phyloP scores from a whole-genome alignment of 192 early-diverging fungal species.

The Gonapodya prolifera region DNA sequence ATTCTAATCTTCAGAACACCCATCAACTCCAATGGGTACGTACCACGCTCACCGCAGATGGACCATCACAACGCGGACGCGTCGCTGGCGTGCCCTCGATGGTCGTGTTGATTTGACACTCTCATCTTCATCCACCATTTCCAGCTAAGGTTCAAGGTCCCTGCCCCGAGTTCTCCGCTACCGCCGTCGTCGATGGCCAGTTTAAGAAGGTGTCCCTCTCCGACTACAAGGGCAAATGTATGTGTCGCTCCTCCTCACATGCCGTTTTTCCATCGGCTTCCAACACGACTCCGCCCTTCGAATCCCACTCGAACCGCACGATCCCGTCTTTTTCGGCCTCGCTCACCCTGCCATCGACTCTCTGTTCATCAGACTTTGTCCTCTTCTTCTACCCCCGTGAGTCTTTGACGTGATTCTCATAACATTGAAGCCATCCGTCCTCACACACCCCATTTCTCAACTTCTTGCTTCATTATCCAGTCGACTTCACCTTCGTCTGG shows the following conservation, averaged over 20 bases:
- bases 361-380: neutral
- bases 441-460: too few relatives aligned
- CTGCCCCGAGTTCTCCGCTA: constrained; percentile 52
- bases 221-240: constrained; percentile 12
- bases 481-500: neutral
- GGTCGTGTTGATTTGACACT: too few relatives aligned
- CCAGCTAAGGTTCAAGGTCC: constrained; percentile 31
- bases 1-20: neutral
- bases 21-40: neutral
- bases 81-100: neutral
- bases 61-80: too few relatives aligned
- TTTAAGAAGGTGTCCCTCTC: constrained; percentile 51
- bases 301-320: neutral
- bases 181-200: constrained; percentile 51
- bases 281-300: neutral
- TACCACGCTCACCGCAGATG: neutral
- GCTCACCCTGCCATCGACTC: neutral
- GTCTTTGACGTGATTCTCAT: neutral
- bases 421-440: too few relatives aligned
- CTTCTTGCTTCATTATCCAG: neutral
- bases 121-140: too few relatives aligned
- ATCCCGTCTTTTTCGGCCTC: neutral
- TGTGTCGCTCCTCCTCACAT: too few relatives aligned
- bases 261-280: neutral
- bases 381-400: neutral